Base-by-base conservation (phyloP, 2,329 filamentous ascomycete genomes). In the Aspergillus calidoustus region DNA sequence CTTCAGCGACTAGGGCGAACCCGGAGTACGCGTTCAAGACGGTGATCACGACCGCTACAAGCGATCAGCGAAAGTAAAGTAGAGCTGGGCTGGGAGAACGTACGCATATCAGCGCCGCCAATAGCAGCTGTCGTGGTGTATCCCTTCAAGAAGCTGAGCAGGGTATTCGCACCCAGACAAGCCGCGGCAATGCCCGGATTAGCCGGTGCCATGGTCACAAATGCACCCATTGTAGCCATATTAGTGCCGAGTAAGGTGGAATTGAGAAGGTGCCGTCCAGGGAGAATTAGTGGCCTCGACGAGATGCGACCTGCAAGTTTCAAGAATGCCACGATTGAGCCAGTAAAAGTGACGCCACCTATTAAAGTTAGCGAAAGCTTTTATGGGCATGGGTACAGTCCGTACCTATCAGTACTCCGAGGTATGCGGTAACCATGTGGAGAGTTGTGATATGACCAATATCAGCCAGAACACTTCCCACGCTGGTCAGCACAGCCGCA, bases 1-100 rank as follows among this genome's bases (percentile, higher is more conserved):
- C 93, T 76, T 97, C 92, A 0, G 93, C 92, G 0, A 97, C 92
- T 2, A 97, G 83, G 0, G 93, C 93, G 61, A 96, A 97, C 13
- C 93, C 93, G 52, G 91, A 94, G 74, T 96, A 96, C 0, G 92
- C 92, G 69, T 96, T 97, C 22, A 97, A 79, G 1, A 96, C 92
- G 0, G 92, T 96, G 65, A 96, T 96, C 34, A 95, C 91, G 5
- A 96, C 92, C 15, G 90, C 82, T 84, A 65, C n/a, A 38, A 19
- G 22, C 30, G 15, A 63, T 73, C 63, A 70, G 68, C 53, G 58
- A 74, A 74, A 73, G 71, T 19, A 34, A 5, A 43, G 4, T 9
- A 17, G 13, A 31, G 9, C 34, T 41, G 7, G 13, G 25, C 1
- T 17, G n/a, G 17, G 17, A 7, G 15, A 43, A 71, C 75, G 43